Evolutionary conservation across 176 grass and related monocot species (phyloP).

Genomic region (Hyparrhenia diplandra): DNA sequence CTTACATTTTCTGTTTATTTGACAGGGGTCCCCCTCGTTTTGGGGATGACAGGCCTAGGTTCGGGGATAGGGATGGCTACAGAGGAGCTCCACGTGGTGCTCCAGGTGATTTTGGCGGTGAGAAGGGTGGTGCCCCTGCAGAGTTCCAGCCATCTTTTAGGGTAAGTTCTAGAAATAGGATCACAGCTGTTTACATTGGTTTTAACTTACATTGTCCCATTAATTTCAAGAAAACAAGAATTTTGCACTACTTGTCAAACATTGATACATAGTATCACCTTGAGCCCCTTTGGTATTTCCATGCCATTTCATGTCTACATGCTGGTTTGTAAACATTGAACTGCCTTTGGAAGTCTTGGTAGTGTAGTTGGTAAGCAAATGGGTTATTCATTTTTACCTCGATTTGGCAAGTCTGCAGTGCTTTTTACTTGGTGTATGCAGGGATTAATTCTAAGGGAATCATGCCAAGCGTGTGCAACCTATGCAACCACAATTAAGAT

Average conservation of each 20-base stretch:
- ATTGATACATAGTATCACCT: too few relatives aligned
- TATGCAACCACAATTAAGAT: too few relatives aligned
- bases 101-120: conserved; percentile 71
- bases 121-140: conserved; percentile 76
- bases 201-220: too few relatives aligned
- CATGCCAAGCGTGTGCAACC: too few relatives aligned
- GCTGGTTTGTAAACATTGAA: too few relatives aligned
- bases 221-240: background rate
- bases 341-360: too few relatives aligned
- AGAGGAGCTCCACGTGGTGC: conserved; percentile 76
- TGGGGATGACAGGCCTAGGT: conserved; percentile 85
- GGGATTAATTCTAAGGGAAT: background rate
- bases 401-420: background rate
- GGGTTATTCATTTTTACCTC: background rate
- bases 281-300: too few relatives aligned
- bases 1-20: background rate
- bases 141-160: conserved; percentile 89
- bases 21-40: conserved; percentile 72
- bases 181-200: too few relatives aligned
- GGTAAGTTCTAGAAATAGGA: conserved; percentile 24
- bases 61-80: conserved; percentile 84
- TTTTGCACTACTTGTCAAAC: background rate
- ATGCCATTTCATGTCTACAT: too few relatives aligned
- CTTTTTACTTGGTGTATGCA: too few relatives aligned
- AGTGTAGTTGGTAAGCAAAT: background rate